These are phyloP conservation scores for Santalum album DNA, from an alignment of 164 flowering plant species.

Conservation along the genomic window DNA sequence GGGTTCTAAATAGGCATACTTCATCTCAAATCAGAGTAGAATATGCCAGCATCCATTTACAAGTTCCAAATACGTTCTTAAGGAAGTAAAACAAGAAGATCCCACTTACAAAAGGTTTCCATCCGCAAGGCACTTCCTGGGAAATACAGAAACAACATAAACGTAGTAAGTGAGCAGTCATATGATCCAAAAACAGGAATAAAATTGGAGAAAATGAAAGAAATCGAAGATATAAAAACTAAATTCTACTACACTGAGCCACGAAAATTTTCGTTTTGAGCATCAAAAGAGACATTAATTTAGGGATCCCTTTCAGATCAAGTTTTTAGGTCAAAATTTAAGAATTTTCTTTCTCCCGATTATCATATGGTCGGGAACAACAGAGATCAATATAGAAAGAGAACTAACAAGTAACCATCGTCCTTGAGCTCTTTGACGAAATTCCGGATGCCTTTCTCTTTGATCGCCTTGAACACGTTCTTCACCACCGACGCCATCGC, in stretches of 20 bases:
- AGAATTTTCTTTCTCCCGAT: not conserved
- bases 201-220: not conserved
- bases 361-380: not conserved
- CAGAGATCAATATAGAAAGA: conserved; percentile 4
- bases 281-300: no score
- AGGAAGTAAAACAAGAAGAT: not conserved
- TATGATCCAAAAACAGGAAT: not conserved
- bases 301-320: not conserved
- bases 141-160: conserved; percentile 5
- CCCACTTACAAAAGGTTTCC: conserved; percentile 83
- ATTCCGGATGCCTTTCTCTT: conserved; percentile 59
- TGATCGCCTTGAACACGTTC: conserved; percentile 44
- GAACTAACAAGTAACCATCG: conserved; percentile 56
- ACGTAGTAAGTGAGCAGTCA: not conserved
- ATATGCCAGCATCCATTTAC: no score
- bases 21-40: no score
- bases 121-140: conserved; percentile 65
- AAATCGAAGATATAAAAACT: not conserved
- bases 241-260: not conserved
- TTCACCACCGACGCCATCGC: conserved; percentile 63
- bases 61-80: not conserved
- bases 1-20: no score
- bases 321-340: not conserved
- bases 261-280: no score
- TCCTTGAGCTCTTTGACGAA: conserved; percentile 52